Evolutionary conservation across 1,284 basidiomycete species (phyloP).

Genomic region (Erythrobasidium hasegawianum): DNA sequence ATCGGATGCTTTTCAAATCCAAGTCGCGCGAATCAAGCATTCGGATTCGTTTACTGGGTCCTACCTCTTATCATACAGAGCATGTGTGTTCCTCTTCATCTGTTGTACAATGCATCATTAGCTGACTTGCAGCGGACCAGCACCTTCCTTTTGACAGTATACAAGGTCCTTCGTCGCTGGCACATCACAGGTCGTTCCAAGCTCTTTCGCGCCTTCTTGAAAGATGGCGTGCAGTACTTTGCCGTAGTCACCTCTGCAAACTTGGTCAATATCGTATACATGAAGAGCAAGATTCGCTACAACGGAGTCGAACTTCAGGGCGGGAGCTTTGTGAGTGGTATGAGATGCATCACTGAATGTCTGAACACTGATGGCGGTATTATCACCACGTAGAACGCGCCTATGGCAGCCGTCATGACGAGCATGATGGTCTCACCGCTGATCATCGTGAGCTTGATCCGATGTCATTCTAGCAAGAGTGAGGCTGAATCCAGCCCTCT

Average conservation of each 20-base stretch:
- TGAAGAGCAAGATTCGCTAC: slow-evolving; percentile 23
- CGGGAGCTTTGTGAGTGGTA: slow-evolving; percentile 22
- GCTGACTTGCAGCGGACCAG: too few relatives aligned
- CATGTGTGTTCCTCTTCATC: too few relatives aligned
- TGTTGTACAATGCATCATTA: too few relatives aligned
- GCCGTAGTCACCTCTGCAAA: slow-evolving; percentile 29
- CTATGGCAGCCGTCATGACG: slow-evolving; percentile 17
- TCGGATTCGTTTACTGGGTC: slow-evolving; percentile 26
- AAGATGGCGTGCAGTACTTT: slow-evolving; percentile 29
- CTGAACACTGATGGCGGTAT: too few relatives aligned
- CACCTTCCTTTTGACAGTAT: slow-evolving; percentile 14
- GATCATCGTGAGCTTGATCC: slow-evolving; percentile 20
- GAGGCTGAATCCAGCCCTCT: neutral
- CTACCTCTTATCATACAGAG: slow-evolving; percentile 20
- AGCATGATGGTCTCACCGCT: slow-evolving; percentile 33
- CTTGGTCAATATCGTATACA: slow-evolving; percentile 30
- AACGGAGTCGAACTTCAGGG: slow-evolving; percentile 18
- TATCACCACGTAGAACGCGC: neutral
- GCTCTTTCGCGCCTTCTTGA: slow-evolving; percentile 10
- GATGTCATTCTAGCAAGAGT: neutral
- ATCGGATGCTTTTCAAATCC: slow-evolving; percentile 29
- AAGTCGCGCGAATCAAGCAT: neutral
- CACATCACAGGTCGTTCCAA: slow-evolving; percentile 12
- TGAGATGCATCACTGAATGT: too few relatives aligned
- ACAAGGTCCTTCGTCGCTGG: slow-evolving; percentile 25